Base-by-base conservation (phyloP, 306 rosid species). In the Dicorynia guianensis region DNA sequence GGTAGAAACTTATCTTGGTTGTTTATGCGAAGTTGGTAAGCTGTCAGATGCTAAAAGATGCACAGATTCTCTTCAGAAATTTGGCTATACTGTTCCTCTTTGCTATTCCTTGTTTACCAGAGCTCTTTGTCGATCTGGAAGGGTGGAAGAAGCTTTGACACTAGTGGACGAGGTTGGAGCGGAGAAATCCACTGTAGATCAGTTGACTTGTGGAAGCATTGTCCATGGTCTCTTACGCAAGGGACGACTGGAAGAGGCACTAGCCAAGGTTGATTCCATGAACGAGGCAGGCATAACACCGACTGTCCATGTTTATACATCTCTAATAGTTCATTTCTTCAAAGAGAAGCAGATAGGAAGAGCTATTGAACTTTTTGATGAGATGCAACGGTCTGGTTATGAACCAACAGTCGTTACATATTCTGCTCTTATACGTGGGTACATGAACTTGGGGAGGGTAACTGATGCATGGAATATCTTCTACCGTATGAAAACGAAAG, bases 231-330 rank as follows among this genome's bases (percentile, higher is more conserved):
- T 90, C 63, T 66, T 92, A 58, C 85, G 80, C 50, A 89, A 65
- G 59, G 91, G 92, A 57, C 79, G 76, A 50, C 10, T 82, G 36
- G 87, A 88, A 79, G 93, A 90, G 71, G 98, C 97, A 55, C 72
- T 92, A 75, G 77, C 86, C 4, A 90, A 86, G 80, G 81, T 92
- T 39, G 81, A 83, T 42, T 86, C 85, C 5, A 89, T 92, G 96
- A 95, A 86, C 81, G 80, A 79, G 33, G 81, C 78, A 1, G 96
- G 97, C 0, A 69, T 83, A 50, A 77, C 64, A 54, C 95, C 87
- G 18, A 84, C 93, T 0, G 77, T 92, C 74, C 98, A 95, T 67
- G 93, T 92, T 52, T 92, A 87, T 76, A 95, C 97, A 5, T 92
- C 98, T 4, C 62, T 92, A 17, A 73, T 95, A 33, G 92, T 90